A percentile compares a stretch with the other conserved stretches of the same genome.
phyloP scores from a whole-genome alignment of 2,329 filamentous ascomycete species.

The Aspergillus niger region DNA sequence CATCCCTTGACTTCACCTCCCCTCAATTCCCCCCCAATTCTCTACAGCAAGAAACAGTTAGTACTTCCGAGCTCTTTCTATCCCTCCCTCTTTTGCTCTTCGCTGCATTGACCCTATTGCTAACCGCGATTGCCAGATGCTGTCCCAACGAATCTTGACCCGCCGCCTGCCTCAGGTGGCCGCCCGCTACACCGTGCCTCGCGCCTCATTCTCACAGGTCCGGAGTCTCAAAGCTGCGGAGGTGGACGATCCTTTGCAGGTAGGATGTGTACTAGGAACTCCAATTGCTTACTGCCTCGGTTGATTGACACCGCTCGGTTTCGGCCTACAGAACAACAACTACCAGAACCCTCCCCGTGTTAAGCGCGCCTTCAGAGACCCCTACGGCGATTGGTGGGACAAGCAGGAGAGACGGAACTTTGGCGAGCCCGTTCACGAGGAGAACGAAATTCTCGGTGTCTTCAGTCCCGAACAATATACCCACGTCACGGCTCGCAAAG shows the following conservation, averaged over 20 bases:
- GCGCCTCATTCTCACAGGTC: slow-evolving; percentile 47
- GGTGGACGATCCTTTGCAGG: slow-evolving; percentile 47
- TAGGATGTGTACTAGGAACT: slow-evolving; percentile 25
- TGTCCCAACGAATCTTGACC: slow-evolving; percentile 48
- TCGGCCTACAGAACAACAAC: slow-evolving; percentile 44
- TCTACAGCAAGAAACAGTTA: slow-evolving; percentile 30
- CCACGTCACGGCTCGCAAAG: slow-evolving; percentile 73
- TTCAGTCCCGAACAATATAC: slow-evolving; percentile 90
- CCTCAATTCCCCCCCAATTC: slow-evolving; percentile 12
- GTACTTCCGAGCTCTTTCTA: slow-evolving; percentile 9
- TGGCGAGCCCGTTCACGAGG: slow-evolving; percentile 94
- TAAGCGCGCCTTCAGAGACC: slow-evolving; percentile 91
- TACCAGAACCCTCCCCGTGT: slow-evolving; percentile 58
- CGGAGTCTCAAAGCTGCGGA: slow-evolving; percentile 42
- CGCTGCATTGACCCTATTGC: slow-evolving; percentile 14
- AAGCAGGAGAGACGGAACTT: slow-evolving; percentile 96
- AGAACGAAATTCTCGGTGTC: slow-evolving; percentile 88
- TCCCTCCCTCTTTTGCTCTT: neutral
- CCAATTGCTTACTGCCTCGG: neutral
- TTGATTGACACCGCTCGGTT: slow-evolving; percentile 23
- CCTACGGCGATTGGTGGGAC: slow-evolving; percentile 94
- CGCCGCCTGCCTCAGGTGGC: slow-evolving; percentile 45
- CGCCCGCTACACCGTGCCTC: slow-evolving; percentile 40
- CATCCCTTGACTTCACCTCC: slow-evolving; percentile 17
- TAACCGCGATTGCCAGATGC: slow-evolving; percentile 41